These are phyloP conservation scores for Populus hybrid DNA, from an alignment of 441 rosid genomes.

Conservation along the genomic window DNA sequence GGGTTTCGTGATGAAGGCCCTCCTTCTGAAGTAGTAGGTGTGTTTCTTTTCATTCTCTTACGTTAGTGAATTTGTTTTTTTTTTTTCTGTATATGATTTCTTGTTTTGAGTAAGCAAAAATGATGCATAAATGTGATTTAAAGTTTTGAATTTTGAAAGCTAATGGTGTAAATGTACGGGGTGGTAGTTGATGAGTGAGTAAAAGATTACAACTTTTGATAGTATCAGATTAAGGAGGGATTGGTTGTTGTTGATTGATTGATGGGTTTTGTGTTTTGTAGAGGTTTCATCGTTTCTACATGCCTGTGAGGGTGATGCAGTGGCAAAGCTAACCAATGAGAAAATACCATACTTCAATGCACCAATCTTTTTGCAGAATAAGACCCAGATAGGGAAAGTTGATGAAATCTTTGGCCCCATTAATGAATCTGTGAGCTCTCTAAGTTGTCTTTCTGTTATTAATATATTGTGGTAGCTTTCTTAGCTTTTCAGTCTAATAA, in stretches of 20 bases:
- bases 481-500: not conserved
- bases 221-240: not conserved
- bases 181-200: not conserved
- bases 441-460: not conserved
- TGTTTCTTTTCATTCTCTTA: slow-evolving; percentile 11
- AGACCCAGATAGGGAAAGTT: slow-evolving; percentile 92
- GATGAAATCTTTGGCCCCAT: slow-evolving; percentile 96
- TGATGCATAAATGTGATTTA: too few relatives aligned
- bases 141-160: not conserved
- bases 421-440: slow-evolving; percentile 71
- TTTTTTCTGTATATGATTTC: not conserved
- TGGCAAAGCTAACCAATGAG: slow-evolving; percentile 75
- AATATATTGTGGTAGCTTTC: not conserved
- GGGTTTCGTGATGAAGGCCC: slow-evolving; percentile 85
- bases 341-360: slow-evolving; percentile 89
- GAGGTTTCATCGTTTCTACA: slow-evolving; percentile 81
- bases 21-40: slow-evolving; percentile 88
- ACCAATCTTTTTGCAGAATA: slow-evolving; percentile 75
- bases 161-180: not conserved
- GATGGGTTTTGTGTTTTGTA: slow-evolving; percentile 23
- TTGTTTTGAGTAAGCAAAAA: not conserved
- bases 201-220: not conserved
- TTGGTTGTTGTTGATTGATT: not conserved
- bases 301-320: slow-evolving; percentile 95
- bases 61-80: slow-evolving; percentile 1